Base-by-base conservation (phyloP, 306 rosid genomes). In the Heteromeles arbutifolia region DNA sequence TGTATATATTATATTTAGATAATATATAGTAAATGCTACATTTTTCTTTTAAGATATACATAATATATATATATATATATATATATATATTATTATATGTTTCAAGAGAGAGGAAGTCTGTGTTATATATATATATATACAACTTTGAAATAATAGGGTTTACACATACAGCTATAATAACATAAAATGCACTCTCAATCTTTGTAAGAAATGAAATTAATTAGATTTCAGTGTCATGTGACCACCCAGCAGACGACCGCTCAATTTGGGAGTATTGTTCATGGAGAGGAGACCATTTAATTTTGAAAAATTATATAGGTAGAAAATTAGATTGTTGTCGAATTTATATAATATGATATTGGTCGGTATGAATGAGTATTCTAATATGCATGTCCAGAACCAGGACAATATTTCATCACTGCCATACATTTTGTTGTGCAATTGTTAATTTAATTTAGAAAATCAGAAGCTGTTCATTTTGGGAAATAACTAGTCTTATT, bases 151-250 rank as follows among this genome's bases (percentile, higher is more conserved):
- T 52, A 52, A 52, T 50, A 10, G 19, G 74, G 5, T 70, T 14
- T 70, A 11, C 34, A 12, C n/a, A 31, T 53, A 28, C 63, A 52
- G 45, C 18, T 31, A 3, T 70, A 29, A 63, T 63, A 63, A 63
- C 43, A 63, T 63, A 31, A 63, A 3, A 63, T 56, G 66, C 22
- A 64, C 68, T 87, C 73, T 45, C 74, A 64, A 82, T 84, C 87
- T 81, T 73, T 67, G 48, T 75, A 76, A 85, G 68, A 74, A 80
- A 56, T 5, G 70, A 76, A 4, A 79, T 56, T n/a, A 4, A 79
- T 48, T 78, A 67, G 82, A 89, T 89, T 87, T 67, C 67, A 63
- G 41, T 87, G 91, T 76, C 72, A 84, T 75, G 67, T 64, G 84
- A 77, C 88, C 72, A 58, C 81, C 80, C 75, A 78, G 67, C 93